These are phyloP conservation scores for Aspergillus ostianus DNA, from an alignment of 495 filamentous ascomycete species.

Conservation along the genomic window DNA sequence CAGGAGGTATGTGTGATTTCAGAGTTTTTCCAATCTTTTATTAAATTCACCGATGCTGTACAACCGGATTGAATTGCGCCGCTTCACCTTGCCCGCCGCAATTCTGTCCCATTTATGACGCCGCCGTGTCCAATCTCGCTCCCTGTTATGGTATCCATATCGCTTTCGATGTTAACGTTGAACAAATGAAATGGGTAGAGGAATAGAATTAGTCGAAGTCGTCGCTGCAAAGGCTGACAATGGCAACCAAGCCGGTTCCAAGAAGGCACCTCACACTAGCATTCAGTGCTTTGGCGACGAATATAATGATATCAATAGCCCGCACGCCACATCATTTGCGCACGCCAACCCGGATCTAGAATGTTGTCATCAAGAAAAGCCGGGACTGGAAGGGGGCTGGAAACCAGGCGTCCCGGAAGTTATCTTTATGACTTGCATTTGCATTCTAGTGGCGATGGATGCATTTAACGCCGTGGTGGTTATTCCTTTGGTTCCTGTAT, in stretches of 20 bases:
- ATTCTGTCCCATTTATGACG: neutral
- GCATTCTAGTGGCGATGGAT: conserved; percentile 39
- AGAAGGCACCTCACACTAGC: neutral
- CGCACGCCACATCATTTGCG: neutral
- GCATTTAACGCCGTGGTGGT: conserved; percentile 37
- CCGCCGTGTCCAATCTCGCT: neutral
- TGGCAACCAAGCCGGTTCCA: neutral
- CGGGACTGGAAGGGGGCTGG: conserved; percentile 20
- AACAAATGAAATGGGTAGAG: neutral
- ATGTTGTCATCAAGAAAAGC: neutral
- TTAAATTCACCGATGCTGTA: neutral
- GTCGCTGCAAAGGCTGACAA: neutral
- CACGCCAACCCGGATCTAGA: neutral
- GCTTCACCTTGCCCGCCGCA: neutral
- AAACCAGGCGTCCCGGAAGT: conserved; percentile 29
- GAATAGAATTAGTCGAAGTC: neutral
- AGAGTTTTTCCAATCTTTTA: neutral
- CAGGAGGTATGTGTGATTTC: neutral
- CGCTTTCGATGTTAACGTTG: neutral
- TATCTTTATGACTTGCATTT: conserved; percentile 34
- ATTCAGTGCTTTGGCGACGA: neutral
- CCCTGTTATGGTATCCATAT: neutral
- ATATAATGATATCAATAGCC: neutral
- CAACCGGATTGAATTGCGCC: neutral
- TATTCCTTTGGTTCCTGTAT: conserved; percentile 25